Evolutionary conservation across 2,329 filamentous ascomycete genomes (phyloP).

Genomic region (Aspergillus transmontanensis): DNA sequence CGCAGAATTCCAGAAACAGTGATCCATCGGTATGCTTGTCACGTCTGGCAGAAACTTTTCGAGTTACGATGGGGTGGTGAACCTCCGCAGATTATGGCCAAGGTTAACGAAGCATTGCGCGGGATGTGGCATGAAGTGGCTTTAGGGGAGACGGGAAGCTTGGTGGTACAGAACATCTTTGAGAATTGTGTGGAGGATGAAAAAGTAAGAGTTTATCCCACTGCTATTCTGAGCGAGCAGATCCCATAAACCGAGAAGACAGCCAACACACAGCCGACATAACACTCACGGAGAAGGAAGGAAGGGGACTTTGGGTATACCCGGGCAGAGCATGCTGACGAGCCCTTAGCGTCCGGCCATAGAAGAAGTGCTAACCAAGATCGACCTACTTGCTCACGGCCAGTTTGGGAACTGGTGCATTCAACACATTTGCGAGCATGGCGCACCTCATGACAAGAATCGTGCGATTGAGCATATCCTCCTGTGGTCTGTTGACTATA

Average conservation of each 20-base stretch:
- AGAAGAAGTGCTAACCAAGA: conserved; percentile 91
- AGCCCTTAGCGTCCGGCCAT: conserved; percentile 83
- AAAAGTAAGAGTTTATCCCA: conserved; percentile 66
- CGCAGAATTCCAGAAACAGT: conserved; percentile 96
- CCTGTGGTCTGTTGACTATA: conserved; percentile 90
- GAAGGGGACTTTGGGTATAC: not conserved
- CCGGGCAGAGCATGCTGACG: conserved; percentile 20
- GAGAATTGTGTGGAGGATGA: conserved; percentile 98
- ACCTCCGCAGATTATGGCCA: conserved; percentile 97
- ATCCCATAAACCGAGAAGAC: not conserved
- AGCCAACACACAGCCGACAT: not conserved
- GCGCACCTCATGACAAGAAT: conserved; percentile 84
- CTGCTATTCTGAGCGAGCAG: not conserved
- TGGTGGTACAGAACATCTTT: conserved; percentile 99
- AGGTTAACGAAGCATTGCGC: conserved; percentile 89
- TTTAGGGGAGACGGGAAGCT: conserved; percentile 91
- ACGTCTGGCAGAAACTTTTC: conserved; percentile 99
- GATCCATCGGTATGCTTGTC: conserved; percentile 96
- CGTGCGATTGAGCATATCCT: conserved; percentile 95
- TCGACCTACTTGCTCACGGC: conserved; percentile 93
- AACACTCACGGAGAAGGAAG: not conserved
- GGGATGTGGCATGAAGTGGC: conserved; percentile 99
- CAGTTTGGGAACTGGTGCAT: conserved; percentile 99
- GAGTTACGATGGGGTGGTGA: conserved; percentile 94
- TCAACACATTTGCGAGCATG: conserved; percentile 98